Conservation (phyloP, 306 rosid genomes). For the Oemleria cerasiformis region DNA sequence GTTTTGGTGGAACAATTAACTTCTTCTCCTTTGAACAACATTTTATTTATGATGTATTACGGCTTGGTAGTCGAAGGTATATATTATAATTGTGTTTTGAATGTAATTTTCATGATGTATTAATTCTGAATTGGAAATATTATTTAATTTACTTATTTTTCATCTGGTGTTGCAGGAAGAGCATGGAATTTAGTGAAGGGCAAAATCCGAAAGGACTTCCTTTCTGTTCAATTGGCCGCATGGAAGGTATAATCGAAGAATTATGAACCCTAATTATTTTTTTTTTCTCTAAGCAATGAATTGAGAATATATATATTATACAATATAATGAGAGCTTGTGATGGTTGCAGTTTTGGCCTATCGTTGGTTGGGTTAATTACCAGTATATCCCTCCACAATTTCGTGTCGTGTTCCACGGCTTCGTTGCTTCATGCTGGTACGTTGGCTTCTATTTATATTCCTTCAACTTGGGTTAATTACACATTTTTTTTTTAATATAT, state of each 20-base stretch:
- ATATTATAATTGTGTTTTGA: not conserved
- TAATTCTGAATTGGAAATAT: not conserved
- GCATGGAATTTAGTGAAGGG: conserved; percentile 56
- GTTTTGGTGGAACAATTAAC: conserved; percentile 84
- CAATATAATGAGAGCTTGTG: no score
- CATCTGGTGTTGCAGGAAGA: conserved; percentile 55
- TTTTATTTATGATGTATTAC: conserved; percentile 79
- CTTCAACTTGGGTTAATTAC: no score
- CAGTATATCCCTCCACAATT: conserved; percentile 82
- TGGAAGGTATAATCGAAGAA: conserved; percentile 91
- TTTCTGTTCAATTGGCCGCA: conserved; percentile 73
- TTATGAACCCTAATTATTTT: not conserved
- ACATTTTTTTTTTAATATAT: not conserved
- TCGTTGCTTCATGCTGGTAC: conserved; percentile 77
- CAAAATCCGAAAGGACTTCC: conserved; percentile 69
- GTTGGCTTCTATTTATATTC: no score
- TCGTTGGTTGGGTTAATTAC: conserved; percentile 92
- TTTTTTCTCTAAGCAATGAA: conserved; percentile 12
- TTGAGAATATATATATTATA: conserved; percentile 14
- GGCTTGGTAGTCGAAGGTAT: conserved; percentile 92
- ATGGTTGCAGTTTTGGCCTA: conserved; percentile 81
- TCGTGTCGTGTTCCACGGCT: conserved; percentile 78
- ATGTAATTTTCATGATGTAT: not conserved
- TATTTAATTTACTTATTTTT: not conserved
- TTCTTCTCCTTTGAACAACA: conserved; percentile 84